These are phyloP conservation scores for Lactifluus piperatus DNA, from an alignment of 768 basidiomycete genomes.

Conservation along the genomic window DNA sequence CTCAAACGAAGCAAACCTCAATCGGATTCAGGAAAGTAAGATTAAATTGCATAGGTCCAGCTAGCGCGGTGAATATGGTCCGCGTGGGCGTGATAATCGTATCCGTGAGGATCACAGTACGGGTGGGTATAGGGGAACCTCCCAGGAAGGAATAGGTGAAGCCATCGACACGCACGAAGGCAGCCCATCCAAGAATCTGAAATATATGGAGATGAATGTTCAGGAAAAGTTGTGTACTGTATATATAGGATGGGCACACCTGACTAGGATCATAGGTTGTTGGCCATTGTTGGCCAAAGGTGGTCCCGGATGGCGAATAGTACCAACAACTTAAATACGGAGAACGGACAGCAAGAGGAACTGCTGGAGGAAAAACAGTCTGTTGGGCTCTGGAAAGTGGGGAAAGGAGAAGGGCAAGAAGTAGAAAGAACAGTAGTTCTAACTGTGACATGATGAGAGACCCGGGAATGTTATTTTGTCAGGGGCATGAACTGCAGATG, in stretches of 20 bases:
- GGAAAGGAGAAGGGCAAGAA: background rate
- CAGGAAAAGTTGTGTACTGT: background rate
- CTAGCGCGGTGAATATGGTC: slow-evolving; percentile 27
- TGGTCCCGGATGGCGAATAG: background rate
- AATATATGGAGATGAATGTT: background rate
- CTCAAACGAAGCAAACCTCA: slow-evolving; percentile 23
- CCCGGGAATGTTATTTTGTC: background rate
- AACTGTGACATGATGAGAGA: background rate
- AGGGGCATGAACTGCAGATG: background rate
- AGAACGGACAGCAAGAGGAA: slow-evolving; percentile 25
- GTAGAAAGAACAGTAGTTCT: background rate
- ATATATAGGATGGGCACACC: background rate
- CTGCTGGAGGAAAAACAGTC: slow-evolving; percentile 19
- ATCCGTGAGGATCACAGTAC: slow-evolving; percentile 19
- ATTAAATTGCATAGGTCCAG: slow-evolving; percentile 31
- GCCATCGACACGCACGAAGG: slow-evolving; percentile 9
- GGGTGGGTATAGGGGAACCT: background rate
- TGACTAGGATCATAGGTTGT: slow-evolving; percentile 4
- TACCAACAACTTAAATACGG: slow-evolving; percentile 24
- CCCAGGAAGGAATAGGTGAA: slow-evolving; percentile 20
- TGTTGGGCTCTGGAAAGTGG: background rate
- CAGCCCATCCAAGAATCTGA: slow-evolving; percentile 14
- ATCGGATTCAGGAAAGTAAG: slow-evolving; percentile 34
- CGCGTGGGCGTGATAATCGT: slow-evolving; percentile 30
- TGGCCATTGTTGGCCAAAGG: slow-evolving; percentile 18